Evolutionary conservation across 352 stramenopile species (phyloP).

Genomic region (Phytophthora brassicae): DNA sequence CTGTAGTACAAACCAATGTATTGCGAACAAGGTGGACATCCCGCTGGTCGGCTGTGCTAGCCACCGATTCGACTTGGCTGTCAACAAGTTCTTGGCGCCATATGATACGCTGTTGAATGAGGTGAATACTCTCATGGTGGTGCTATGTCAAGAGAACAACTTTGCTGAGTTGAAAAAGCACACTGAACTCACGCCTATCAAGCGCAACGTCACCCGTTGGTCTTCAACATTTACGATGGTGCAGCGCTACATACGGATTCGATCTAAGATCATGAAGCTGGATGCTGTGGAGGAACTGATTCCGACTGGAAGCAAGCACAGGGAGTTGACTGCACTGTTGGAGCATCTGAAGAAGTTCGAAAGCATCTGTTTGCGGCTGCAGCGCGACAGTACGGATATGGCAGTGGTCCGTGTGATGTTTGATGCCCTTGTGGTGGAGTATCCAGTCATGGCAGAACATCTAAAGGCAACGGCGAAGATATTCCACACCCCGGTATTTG

Average conservation of each 20-base stretch:
- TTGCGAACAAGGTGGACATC: slow-evolving; percentile 19
- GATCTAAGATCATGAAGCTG: slow-evolving; percentile 19
- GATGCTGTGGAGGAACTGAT: slow-evolving; percentile 25
- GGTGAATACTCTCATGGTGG: slow-evolving; percentile 26
- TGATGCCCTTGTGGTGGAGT: slow-evolving; percentile 7
- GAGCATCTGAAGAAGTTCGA: slow-evolving; percentile 20
- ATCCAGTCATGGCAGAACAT: slow-evolving; percentile 9
- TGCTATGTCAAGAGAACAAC: slow-evolving; percentile 21
- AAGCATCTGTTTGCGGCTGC: slow-evolving; percentile 9
- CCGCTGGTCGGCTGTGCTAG: slow-evolving; percentile 29
- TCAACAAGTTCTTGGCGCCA: slow-evolving; percentile 10
- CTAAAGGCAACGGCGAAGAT: slow-evolving; percentile 3
- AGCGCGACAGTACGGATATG: slow-evolving; percentile 4
- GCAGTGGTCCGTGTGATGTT: slow-evolving; percentile 17
- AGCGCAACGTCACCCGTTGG: slow-evolving; percentile 25
- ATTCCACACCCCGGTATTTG: neutral
- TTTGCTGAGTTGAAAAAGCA: slow-evolving; percentile 16
- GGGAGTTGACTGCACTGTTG: slow-evolving; percentile 7
- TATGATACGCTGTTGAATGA: slow-evolving; percentile 7
- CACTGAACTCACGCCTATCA: slow-evolving; percentile 6
- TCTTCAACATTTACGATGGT: slow-evolving; percentile 25
- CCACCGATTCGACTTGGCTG: slow-evolving; percentile 30
- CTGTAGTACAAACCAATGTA: slow-evolving; percentile 26
- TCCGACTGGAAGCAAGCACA: slow-evolving; percentile 10
- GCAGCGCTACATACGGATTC: slow-evolving; percentile 18